phyloP scores from a whole-genome alignment of 2,329 filamentous ascomycete genomes.

The Colletotrichum tropicale region DNA sequence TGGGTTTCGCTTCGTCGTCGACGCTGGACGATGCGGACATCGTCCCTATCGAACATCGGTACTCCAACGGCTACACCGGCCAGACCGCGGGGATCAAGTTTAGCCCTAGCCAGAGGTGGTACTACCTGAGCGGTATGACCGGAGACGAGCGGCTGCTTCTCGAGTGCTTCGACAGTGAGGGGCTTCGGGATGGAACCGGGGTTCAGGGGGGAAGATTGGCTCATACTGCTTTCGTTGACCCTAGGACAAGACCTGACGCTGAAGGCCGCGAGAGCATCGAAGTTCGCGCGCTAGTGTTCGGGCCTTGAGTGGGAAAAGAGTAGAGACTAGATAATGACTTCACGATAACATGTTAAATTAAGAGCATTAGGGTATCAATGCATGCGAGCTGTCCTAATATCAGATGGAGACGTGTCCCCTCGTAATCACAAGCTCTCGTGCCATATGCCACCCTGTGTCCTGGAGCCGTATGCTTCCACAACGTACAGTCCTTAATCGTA shows the following conservation, averaged over 20 bases:
- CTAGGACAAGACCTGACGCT: slow-evolving; percentile 71
- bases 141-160: slow-evolving; percentile 75
- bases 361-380: slow-evolving; percentile 12
- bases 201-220: slow-evolving; percentile 64
- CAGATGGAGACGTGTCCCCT: neutral
- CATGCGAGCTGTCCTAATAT: neutral
- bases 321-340: neutral
- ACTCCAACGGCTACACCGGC: slow-evolving; percentile 69
- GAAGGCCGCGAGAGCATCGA: slow-evolving; percentile 86
- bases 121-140: slow-evolving; percentile 81
- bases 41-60: slow-evolving; percentile 75
- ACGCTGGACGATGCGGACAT: slow-evolving; percentile 68
- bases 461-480: neutral
- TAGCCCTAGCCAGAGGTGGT: slow-evolving; percentile 71
- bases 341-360: slow-evolving; percentile 13
- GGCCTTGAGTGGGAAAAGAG: slow-evolving; percentile 41
- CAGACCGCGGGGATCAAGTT: slow-evolving; percentile 75
- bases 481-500: neutral
- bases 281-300: slow-evolving; percentile 85
- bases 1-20: slow-evolving; percentile 71
- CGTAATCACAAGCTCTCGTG: neutral
- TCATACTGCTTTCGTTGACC: slow-evolving; percentile 82
- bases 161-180: slow-evolving; percentile 78
- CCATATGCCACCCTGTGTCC: neutral
- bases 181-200: slow-evolving; percentile 47